Percentiles rank a stretch among this genome's conserved stretches.
phyloP scores from a whole-genome alignment of 305 asterid genomes.

The Fraxinus paxiana region DNA sequence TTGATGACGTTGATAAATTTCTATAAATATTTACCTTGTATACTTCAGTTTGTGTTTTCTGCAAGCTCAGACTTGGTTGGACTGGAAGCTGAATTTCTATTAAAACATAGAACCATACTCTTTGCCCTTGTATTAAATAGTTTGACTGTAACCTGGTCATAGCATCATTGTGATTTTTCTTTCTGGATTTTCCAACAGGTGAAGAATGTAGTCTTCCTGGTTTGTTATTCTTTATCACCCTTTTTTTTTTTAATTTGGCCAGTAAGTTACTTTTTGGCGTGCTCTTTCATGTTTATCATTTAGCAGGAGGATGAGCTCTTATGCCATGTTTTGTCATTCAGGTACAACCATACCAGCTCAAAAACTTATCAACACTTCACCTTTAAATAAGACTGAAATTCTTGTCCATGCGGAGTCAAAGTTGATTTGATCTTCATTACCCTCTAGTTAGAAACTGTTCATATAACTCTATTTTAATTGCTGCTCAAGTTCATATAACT shows the following conservation, averaged over 20 bases:
- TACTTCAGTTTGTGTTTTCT: not conserved
- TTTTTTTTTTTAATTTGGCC: not conserved
- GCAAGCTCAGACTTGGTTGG: not conserved
- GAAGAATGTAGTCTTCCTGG: not conserved
- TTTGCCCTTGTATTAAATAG: not conserved
- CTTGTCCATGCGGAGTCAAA: not conserved
- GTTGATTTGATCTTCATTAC: slow-evolving; percentile 4
- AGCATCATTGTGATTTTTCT: not conserved
- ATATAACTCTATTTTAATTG: not conserved
- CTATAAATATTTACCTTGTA: not conserved
- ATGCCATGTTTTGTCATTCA: not conserved
- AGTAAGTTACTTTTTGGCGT: not conserved
- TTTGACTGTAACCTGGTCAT: not conserved
- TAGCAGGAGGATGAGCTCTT: not conserved
- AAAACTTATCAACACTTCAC: not conserved
- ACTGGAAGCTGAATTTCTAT: not conserved
- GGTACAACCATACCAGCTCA: not conserved
- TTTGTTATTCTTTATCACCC: not conserved
- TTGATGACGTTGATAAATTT: not conserved
- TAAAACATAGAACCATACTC: not conserved
- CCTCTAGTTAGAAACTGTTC: not conserved
- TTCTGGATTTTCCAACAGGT: not conserved
- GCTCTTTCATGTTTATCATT: not conserved
- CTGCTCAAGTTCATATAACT: not conserved
- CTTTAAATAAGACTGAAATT: not conserved